Percentiles rank a stretch among this genome's conserved stretches.
Evolutionary conservation across 1,139 yeast genomes (phyloP).

Genomic region (Geotrichum australiense): DNA sequence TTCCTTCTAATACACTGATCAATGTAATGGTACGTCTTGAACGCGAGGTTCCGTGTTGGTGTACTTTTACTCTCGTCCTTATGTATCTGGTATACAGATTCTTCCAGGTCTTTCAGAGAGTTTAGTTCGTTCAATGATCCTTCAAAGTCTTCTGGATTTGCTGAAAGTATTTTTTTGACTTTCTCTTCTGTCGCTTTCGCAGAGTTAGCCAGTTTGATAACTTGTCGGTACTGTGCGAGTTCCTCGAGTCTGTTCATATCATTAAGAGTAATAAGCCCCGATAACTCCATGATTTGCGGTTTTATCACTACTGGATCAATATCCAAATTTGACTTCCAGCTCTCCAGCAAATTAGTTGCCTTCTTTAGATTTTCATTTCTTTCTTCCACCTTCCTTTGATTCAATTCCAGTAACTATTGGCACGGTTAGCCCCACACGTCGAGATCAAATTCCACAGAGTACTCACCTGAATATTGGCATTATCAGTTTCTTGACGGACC

Average conservation of each 20-base stretch:
- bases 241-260: background rate
- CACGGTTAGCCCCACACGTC: background rate
- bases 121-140: slow-evolving; percentile 4
- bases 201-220: slow-evolving; percentile 5
- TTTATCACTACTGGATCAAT: background rate
- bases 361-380: slow-evolving; percentile 4
- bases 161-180: background rate
- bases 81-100: slow-evolving; percentile 1
- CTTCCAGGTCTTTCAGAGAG: slow-evolving; percentile 2
- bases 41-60: slow-evolving; percentile 6
- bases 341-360: slow-evolving; percentile 1
- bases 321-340: slow-evolving; percentile 5
- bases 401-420: slow-evolving; percentile 6
- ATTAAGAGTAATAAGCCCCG: too few relatives aligned
- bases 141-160: slow-evolving; percentile 3
- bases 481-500: slow-evolving; percentile 15
- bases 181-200: slow-evolving; percentile 8
- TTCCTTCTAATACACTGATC: slow-evolving; percentile 2
- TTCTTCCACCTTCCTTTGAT: background rate
- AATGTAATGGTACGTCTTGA: slow-evolving; percentile 11
- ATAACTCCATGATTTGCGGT: background rate
- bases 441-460: background rate
- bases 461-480: slow-evolving; percentile 12
- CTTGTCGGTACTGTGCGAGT: background rate
- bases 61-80: background rate